Evolutionary conservation across 805 yeast genomes (phyloP), one percentile per base, ranked within the genome.

Genomic region (Pachysolen tannophilus): DNA sequence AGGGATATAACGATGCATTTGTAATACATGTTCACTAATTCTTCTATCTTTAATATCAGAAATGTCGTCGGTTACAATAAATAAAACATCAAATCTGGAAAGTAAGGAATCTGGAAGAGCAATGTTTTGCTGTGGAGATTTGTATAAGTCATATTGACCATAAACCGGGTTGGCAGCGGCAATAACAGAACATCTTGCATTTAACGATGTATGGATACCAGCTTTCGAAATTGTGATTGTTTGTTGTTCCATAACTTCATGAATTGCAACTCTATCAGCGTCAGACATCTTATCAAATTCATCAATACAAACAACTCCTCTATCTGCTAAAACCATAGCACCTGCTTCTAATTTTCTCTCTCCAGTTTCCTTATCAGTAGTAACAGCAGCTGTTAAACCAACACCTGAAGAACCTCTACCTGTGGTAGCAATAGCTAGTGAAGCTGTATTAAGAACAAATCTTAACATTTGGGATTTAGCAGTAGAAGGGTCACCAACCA

Each of bases 361-460:
- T 41, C 97, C 97, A 0, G 98, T 92, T 58, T 92, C 98, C 50
- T 80, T 82, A 59, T 92, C 98, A 1, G 88, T 74, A 6, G 97
- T 88, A 3, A 92, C 98, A 1, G 98, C 98, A 14, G 98, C 98
- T 0, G 98, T 92, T 51, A 92, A 72, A 85, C 98, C 98, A 30
- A 92, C 98, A 58, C 98, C 98, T 1, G 97, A 88, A n/a, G 97
- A 90, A 43, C 98, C 98, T 58, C 95, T 78, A 66, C 98, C 98
- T 0, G 98, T 92, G 1, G 98, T 92, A 19, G 97, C 97, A 47
- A 92, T 87, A 3, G 97, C 97, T 47, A 92, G 66, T 1, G 94
- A 69, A 1, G 98, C 98, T 1, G 97, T 90, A 55, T 90, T 92
- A 43, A 92, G 67, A 14, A 92, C 97, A 53, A 92, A 90, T 45